Evolutionary conservation across 768 basidiomycete genomes (phyloP).

Genomic region (Lyophyllum decastes): DNA sequence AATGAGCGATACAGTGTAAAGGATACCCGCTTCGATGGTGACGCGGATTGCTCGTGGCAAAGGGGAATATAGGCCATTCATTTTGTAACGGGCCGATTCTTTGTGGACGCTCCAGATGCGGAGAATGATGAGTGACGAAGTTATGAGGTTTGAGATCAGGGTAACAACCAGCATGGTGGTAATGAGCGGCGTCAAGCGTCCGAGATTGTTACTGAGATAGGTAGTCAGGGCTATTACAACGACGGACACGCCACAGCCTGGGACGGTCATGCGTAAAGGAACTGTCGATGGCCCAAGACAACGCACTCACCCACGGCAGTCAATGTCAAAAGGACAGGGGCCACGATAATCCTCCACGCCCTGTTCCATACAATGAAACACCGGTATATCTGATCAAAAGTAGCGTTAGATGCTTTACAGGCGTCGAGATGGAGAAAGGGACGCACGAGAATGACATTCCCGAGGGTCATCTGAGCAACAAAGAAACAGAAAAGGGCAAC

Average conservation of each 20-base stretch:
- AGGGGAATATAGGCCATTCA: background rate
- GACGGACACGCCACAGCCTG: background rate
- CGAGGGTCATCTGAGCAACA: constrained; percentile 1
- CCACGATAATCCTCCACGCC: background rate
- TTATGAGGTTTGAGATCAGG: background rate
- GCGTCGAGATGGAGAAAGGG: background rate
- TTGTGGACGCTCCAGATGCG: constrained; percentile 4
- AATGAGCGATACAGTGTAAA: constrained; percentile 6
- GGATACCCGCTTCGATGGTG: constrained; percentile 7
- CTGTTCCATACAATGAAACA: constrained; percentile 4
- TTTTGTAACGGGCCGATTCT: constrained; percentile 1
- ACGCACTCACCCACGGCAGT: background rate
- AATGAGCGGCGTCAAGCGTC: background rate
- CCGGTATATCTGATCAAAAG: constrained; percentile 2
- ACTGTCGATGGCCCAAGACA: too few species aligned
- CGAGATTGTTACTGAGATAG: background rate
- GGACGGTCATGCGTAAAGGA: too few species aligned
- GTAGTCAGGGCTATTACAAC: background rate
- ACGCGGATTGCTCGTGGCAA: constrained; percentile 2
- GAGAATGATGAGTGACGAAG: constrained; percentile 8
- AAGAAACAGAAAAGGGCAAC: background rate
- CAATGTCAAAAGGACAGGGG: background rate
- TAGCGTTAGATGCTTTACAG: too few species aligned
- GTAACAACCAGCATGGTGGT: constrained; percentile 1
- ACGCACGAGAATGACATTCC: constrained; percentile 1